Percentiles rank a stretch among this genome's conserved stretches.
phyloP scores from a whole-genome alignment of 805 yeast genomes.

The Yamadazyma insecticola region DNA sequence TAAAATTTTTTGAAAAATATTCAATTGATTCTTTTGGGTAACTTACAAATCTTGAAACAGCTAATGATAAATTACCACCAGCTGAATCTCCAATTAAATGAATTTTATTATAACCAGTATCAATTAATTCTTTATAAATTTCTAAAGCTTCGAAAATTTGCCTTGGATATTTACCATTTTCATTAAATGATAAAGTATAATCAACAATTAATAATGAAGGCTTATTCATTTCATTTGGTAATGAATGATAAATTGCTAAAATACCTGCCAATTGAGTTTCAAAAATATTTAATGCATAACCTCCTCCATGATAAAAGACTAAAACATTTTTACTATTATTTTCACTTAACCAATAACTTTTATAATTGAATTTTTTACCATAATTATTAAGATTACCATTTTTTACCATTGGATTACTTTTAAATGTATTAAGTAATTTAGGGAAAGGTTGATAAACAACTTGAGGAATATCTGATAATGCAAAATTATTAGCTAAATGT shows the following conservation, averaged over 20 bases:
- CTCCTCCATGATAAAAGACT: constrained; percentile 38
- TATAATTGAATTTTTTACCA: constrained; percentile 11
- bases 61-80: constrained; percentile 33
- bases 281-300: constrained; percentile 21
- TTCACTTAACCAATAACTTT: constrained; percentile 32
- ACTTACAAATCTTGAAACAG: constrained; percentile 18
- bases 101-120: constrained; percentile 22
- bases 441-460: constrained; percentile 19
- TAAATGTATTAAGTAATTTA: constrained; percentile 10
- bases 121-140: constrained; percentile 19
- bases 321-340: constrained; percentile 15
- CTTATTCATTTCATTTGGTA: constrained; percentile 15
- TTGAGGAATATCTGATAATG: constrained; percentile 17
- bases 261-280: constrained; percentile 28
- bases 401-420: constrained; percentile 8
- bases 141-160: constrained; percentile 28
- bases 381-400: constrained; percentile 8
- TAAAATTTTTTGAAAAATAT: constrained; percentile 15
- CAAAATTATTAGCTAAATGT: constrained; percentile 21
- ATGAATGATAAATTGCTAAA: constrained; percentile 22
- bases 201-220: constrained; percentile 26
- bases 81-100: constrained; percentile 40
- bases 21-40: constrained; percentile 26
- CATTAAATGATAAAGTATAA: constrained; percentile 26
- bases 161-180: constrained; percentile 24